Base-by-base conservation (phyloP, 257 asterid species). In the Jacaranda copaia region DNA sequence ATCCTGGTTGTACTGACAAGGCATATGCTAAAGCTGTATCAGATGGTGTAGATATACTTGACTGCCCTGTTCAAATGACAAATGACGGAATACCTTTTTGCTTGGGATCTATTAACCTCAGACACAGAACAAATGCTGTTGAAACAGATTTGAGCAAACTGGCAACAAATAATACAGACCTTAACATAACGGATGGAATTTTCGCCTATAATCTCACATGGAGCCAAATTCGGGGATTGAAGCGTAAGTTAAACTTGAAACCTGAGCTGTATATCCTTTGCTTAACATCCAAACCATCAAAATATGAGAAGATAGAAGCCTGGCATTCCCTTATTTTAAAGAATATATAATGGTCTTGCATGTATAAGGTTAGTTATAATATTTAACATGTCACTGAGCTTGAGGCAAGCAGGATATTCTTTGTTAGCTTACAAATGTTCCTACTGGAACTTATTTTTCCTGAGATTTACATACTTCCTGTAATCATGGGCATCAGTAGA, bases 51-150 rank as follows among this genome's bases (percentile, higher is more conserved):
- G 98, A 93, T 76, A 49, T 91, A 52, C 83, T 93, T n/a, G 97
- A 88, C 80, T 93, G 97, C 82, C 91, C 91, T 3, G 92, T 91
- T 78, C 98, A 91, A 81, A 87, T 93, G 78, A 77, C 96, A 20
- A 85, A 69, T 61, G 95, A 93, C 8, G 89, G 91, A 69, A 57
- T 86, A 78, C 91, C 96, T 49, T 82, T 93, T 79, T 93, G 97
- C 77, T 60, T 91, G 86, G 95, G 98, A 52, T 88, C 95, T 48
- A 85, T 93, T 35, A 86, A 91, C 81, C 89, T 91, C 76, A 72
- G 83, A 68, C 87, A 87, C 3, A 87, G 80, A 83, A 89, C 92
- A 48, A 68, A 53, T 39, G 87, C 52, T 68, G 85, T 80, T 73
- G 85, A 82, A 69, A 49, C 88, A 9, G 4, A 36, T n/a, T 85